Evolutionary conservation across 768 basidiomycete genomes (phyloP), one percentile per base, ranked within the genome.

Genomic region (Leccinum truebloodii): DNA sequence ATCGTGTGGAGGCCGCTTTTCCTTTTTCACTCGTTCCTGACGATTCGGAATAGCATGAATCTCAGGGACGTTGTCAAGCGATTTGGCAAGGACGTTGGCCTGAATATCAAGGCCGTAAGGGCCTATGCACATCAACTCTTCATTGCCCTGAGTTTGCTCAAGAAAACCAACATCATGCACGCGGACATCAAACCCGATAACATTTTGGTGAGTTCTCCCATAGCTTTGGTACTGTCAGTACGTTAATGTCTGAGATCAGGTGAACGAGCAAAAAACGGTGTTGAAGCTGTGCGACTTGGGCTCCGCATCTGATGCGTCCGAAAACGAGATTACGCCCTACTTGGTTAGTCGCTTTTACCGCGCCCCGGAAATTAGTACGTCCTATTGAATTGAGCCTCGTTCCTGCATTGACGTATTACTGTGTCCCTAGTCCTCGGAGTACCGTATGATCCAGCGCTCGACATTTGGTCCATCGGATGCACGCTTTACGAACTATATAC

Each of bases 181-280:
- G 97, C 97, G 7, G 97, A 99, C 71, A 92, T 99, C 73, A 98
- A 98, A 75, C 97, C 97, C 20, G 97, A 98, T 73, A 98, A 98
- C 72, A 96, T 99, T 48, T 74, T 98, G 69, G 95, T 95, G 63
- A 34, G 88, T 82, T 37, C 52, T 18, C n/a, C 59, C 32, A 10
- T 56, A 22, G 3, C 39, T 60, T 46, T 65, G 51, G 41, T 58
- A 48, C 54, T 68, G 60, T 62, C 65, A 57, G 56, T 60, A 59
- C 50, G 58, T 61, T 63, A 46, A 66, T 55, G 16, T 53, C 59
- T 22, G 46, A 30, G 50, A 32, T 57, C 20, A 98, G 95, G 95
- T 98, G 32, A 97, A 95, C 64, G 95, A 98, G 66, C 87, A 87
- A 67, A 98, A 98, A 80, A 95, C 92, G 3, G 75, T 94, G 22